phyloP scores from a whole-genome alignment of 768 basidiomycete genomes.

The Lactarius trivialis region DNA sequence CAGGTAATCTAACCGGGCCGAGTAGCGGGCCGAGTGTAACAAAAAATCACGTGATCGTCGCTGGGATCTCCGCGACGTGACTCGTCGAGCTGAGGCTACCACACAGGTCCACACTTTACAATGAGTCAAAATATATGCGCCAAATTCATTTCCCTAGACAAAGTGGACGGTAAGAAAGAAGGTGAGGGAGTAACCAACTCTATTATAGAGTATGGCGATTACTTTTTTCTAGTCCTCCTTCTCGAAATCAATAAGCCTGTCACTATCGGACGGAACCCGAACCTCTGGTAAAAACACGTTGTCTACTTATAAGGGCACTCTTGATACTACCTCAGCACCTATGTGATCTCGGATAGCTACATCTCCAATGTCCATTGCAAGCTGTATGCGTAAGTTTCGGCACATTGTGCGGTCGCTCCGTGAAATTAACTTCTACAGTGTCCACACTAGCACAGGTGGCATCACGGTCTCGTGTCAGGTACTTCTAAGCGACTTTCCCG shows the following conservation, averaged over 20 bases:
- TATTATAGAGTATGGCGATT: neutral
- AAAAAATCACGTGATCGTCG: neutral
- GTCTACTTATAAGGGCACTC: neutral
- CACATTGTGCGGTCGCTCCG: neutral
- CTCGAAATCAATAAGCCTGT: slow-evolving; percentile 57
- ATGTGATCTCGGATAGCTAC: slow-evolving; percentile 53
- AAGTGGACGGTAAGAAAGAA: slow-evolving; percentile 56
- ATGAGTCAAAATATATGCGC: slow-evolving; percentile 50
- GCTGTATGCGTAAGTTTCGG: slow-evolving; percentile 60
- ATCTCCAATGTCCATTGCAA: slow-evolving; percentile 73
- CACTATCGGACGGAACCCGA: slow-evolving; percentile 66
- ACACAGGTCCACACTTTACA: neutral
- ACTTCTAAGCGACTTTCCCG: slow-evolving; percentile 2
- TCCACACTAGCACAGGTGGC: slow-evolving; percentile 63
- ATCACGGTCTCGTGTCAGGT: slow-evolving; percentile 78
- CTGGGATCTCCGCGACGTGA: neutral
- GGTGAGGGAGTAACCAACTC: slow-evolving; percentile 33
- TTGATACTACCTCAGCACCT: slow-evolving; percentile 35
- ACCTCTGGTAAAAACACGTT: slow-evolving; percentile 43
- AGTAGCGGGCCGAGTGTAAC: too few species aligned
- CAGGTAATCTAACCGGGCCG: neutral
- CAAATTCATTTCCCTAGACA: slow-evolving; percentile 52
- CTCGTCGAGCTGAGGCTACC: too few species aligned
- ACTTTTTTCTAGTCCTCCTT: slow-evolving; percentile 42
- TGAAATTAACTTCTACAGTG: slow-evolving; percentile 34